Evolutionary conservation across 495 filamentous ascomycete genomes (phyloP).

Genomic region (Pseudotulostoma volvatum): DNA sequence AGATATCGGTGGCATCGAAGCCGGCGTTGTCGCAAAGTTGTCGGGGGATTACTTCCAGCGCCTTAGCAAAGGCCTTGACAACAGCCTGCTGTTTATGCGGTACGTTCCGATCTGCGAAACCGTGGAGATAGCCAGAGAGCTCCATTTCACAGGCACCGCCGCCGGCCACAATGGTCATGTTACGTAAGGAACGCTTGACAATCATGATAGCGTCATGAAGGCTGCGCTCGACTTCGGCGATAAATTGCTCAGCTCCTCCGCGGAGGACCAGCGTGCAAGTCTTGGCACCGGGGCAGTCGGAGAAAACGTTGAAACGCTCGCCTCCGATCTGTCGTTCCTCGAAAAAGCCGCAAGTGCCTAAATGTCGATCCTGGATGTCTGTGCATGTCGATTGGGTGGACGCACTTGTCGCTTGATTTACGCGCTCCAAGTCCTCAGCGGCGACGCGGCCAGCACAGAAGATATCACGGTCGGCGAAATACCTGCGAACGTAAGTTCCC

Average conservation of each 20-base stretch:
- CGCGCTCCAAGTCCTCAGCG: slow-evolving; percentile 87
- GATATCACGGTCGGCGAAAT: slow-evolving; percentile 93
- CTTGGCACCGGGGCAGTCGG: slow-evolving; percentile 84
- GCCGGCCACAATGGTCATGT: slow-evolving; percentile 85
- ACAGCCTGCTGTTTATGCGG: slow-evolving; percentile 91
- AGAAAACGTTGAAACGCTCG: slow-evolving; percentile 96
- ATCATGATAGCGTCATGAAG: slow-evolving; percentile 98
- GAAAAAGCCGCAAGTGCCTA: slow-evolving; percentile 80
- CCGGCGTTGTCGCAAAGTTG: slow-evolving; percentile 97
- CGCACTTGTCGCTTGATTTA: slow-evolving; percentile 85
- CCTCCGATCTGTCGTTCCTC: slow-evolving; percentile 95
- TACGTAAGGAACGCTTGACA: slow-evolving; percentile 89
- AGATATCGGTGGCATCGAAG: slow-evolving; percentile 93
- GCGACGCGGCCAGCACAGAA: slow-evolving; percentile 95
- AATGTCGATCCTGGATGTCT: slow-evolving; percentile 76
- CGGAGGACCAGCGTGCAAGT: slow-evolving; percentile 92
- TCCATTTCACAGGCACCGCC: slow-evolving; percentile 97
- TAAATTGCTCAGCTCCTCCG: slow-evolving; percentile 96
- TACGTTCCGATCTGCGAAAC: slow-evolving; percentile 79
- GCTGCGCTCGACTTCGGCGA: slow-evolving; percentile 92
- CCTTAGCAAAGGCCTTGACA: slow-evolving; percentile 95
- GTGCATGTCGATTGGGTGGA: slow-evolving; percentile 91
- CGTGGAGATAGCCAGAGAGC: slow-evolving; percentile 78
- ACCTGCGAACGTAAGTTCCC: slow-evolving; percentile 25
- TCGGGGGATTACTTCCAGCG: slow-evolving; percentile 87